phyloP scores from a whole-genome alignment of 352 stramenopile species.

The Phytopythium boreale region DNA sequence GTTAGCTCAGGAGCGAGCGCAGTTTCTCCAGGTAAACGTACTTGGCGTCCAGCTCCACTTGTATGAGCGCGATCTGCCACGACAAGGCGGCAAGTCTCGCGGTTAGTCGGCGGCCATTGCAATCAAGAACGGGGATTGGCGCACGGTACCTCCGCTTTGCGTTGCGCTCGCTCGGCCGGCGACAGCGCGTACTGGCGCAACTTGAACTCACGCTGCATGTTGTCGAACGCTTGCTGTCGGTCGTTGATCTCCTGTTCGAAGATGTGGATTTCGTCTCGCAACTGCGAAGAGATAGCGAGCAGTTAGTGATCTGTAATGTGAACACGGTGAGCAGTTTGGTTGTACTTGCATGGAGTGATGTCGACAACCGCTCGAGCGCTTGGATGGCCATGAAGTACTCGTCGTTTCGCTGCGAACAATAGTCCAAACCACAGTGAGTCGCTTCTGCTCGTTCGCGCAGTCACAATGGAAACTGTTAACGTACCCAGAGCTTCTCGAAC shows the following conservation, averaged over 20 bases:
- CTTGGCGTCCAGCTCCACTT: slow-evolving; percentile 70
- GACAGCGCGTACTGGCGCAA: slow-evolving; percentile 46
- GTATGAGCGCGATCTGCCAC: slow-evolving; percentile 50
- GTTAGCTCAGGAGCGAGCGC: slow-evolving; percentile 27
- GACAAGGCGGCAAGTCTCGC: neutral
- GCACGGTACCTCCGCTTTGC: slow-evolving; percentile 52
- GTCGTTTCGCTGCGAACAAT: slow-evolving; percentile 45
- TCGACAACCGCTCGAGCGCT: slow-evolving; percentile 65
- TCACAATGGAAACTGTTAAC: neutral
- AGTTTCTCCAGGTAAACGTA: slow-evolving; percentile 65
- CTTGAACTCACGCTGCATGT: slow-evolving; percentile 41
- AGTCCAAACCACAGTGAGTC: slow-evolving; percentile 3
- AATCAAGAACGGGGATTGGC: neutral
- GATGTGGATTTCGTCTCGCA: slow-evolving; percentile 52
- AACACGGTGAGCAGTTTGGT: no score
- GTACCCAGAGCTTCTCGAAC: slow-evolving; percentile 67
- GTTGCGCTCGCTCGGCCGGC: slow-evolving; percentile 38
- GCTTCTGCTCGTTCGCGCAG: neutral
- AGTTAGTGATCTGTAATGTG: no score
- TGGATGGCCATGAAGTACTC: slow-evolving; percentile 49
- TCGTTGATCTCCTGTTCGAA: slow-evolving; percentile 62
- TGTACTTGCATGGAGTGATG: slow-evolving; percentile 26
- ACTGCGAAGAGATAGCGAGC: slow-evolving; percentile 12
- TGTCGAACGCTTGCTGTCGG: slow-evolving; percentile 22
- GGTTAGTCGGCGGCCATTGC: neutral